Percentiles rank a stretch among this genome's conserved stretches.
Conservation (phyloP, 768 basidiomycete species). For the Suillus discolor region DNA sequence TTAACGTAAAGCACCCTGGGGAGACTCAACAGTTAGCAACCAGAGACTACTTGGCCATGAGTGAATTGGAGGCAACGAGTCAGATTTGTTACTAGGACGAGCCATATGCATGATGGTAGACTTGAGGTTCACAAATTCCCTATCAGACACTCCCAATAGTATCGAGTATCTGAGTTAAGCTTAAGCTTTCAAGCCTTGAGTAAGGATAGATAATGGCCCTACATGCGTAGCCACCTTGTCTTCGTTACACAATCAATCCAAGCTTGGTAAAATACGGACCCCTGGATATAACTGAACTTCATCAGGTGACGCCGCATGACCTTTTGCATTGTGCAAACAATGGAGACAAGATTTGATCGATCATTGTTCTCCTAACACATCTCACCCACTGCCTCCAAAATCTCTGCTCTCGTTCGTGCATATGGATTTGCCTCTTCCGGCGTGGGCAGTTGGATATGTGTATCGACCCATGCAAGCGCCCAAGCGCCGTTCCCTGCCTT, state of each 20-base stretch:
- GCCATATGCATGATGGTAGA: not conserved
- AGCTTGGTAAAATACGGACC: not conserved
- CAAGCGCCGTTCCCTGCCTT: constrained; percentile 80
- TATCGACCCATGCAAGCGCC: constrained; percentile 80
- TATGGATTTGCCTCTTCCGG: constrained; percentile 24
- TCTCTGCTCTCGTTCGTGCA: constrained; percentile 22
- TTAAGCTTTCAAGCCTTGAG: not conserved
- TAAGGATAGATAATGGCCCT: not conserved
- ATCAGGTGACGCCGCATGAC: not conserved
- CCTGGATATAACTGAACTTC: not conserved
- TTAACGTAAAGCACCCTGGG: no score
- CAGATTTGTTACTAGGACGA: not conserved
- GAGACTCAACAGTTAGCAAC: not conserved
- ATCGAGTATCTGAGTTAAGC: not conserved
- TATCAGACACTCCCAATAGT: not conserved
- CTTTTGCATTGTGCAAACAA: not conserved
- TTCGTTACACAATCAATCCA: not conserved
- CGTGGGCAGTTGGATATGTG: constrained; percentile 39
- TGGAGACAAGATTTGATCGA: not conserved
- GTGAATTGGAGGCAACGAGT: not conserved
- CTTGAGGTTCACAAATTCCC: not conserved
- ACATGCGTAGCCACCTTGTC: not conserved
- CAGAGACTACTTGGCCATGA: not conserved
- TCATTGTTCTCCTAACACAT: not conserved
- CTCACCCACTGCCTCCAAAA: constrained; percentile 3